A percentile compares a stretch with the other conserved stretches of the same genome.
phyloP scores from a whole-genome alignment of 2,329 filamentous ascomycete genomes.

The Talaromyces sp. region DNA sequence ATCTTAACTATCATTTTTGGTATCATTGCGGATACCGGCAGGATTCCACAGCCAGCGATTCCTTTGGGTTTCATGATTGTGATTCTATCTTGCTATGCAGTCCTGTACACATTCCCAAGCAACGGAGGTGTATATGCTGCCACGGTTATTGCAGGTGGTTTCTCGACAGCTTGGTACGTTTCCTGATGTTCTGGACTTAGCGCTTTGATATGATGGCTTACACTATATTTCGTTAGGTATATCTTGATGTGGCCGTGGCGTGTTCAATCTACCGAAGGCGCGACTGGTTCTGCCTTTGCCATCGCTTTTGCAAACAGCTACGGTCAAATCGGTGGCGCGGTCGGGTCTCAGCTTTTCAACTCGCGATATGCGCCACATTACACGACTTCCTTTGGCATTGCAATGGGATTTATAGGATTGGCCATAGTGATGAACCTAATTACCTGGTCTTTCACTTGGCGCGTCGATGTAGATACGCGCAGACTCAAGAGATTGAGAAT shows the following conservation, averaged over 20 bases:
- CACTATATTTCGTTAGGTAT: background rate
- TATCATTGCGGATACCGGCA: conserved; percentile 42
- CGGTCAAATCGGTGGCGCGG: conserved; percentile 23
- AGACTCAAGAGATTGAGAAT: background rate
- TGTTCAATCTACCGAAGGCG: background rate
- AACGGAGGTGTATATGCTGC: background rate
- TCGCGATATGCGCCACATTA: conserved; percentile 22
- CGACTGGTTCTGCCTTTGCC: conserved; percentile 6
- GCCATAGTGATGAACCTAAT: background rate
- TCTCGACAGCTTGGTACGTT: background rate
- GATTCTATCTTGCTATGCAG: conserved; percentile 44
- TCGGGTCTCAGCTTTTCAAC: conserved; percentile 22
- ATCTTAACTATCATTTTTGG: conserved; percentile 39
- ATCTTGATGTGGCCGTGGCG: background rate
- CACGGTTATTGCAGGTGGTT: background rate
- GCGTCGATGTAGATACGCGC: background rate
- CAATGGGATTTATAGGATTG: conserved; percentile 15
- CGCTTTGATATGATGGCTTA: background rate
- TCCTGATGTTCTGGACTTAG: background rate
- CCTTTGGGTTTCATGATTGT: conserved; percentile 44
- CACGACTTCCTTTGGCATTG: conserved; percentile 20
- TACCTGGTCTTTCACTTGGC: background rate
- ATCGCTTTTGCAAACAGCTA: conserved; percentile 24
- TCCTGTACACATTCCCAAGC: background rate
- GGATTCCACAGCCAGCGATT: conserved; percentile 44